phyloP scores from a whole-genome alignment of 805 yeast genomes.

The Pichia heedii region DNA sequence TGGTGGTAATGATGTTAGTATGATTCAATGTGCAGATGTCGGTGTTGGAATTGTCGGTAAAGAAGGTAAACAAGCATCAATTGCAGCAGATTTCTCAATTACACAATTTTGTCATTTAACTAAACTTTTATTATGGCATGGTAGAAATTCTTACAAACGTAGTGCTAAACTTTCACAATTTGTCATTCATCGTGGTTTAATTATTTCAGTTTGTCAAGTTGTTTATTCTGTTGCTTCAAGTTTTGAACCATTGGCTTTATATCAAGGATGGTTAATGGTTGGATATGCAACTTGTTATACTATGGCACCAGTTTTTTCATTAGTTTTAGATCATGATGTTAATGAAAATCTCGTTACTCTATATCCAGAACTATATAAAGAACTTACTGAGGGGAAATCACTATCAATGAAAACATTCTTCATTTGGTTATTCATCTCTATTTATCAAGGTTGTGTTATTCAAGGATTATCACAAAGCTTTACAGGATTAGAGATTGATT shows the following conservation, averaged over 20 bases:
- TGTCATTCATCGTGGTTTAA: conserved; percentile 90
- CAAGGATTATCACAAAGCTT: conserved; percentile 76
- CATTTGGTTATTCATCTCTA: conserved; percentile 80
- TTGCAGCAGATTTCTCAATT: conserved; percentile 94
- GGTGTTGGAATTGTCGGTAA: conserved; percentile 99
- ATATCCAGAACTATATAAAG: conserved; percentile 93
- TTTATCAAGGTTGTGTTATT: conserved; percentile 85
- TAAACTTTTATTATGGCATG: conserved; percentile 90
- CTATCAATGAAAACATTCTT: conserved; percentile 81
- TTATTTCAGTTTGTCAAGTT: conserved; percentile 92
- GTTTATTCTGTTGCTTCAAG: conserved; percentile 78
- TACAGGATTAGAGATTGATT: conserved; percentile 45
- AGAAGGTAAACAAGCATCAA: conserved; percentile 94
- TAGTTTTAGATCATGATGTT: conserved; percentile 86
- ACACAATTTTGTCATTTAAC: conserved; percentile 86
- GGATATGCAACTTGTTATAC: conserved; percentile 97
- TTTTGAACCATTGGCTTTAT: conserved; percentile 90
- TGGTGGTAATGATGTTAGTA: conserved; percentile 98
- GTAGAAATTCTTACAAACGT: conserved; percentile 92
- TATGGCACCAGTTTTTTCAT: conserved; percentile 94
- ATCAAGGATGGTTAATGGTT: conserved; percentile 96
- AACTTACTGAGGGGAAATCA: conserved; percentile 79
- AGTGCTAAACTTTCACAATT: conserved; percentile 93
- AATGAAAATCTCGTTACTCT: conserved; percentile 79
- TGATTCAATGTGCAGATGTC: conserved; percentile 98